Conservation (phyloP, 2,329 filamentous ascomycete genomes). For the Fusarium sp. region DNA sequence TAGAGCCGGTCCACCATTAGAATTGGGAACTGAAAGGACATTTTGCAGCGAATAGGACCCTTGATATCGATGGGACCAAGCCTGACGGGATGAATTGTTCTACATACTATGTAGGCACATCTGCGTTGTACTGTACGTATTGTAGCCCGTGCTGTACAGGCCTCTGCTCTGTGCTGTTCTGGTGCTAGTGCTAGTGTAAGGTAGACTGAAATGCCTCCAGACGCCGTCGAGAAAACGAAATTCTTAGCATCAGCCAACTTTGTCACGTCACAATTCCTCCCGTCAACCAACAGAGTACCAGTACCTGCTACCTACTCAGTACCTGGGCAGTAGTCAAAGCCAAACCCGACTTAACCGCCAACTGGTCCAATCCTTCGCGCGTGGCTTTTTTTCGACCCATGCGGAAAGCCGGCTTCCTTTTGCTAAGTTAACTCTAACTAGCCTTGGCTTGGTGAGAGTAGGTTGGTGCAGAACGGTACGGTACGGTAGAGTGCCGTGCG, state of each 20-base stretch:
- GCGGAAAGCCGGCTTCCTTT: constrained; percentile 38
- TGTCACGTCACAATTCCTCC: constrained; percentile 46
- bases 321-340: constrained; percentile 13
- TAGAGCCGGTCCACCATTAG: constrained; percentile 22
- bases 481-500: constrained; percentile 21
- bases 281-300: constrained; percentile 11
- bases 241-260: constrained; percentile 38
- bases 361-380: constrained; percentile 31
- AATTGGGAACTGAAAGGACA: constrained; percentile 1
- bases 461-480: constrained; percentile 3
- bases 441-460: constrained; percentile 30
- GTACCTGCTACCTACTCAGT: constrained; percentile 1
- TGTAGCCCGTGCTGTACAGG: neutral
- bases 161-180: neutral
- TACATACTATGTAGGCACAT: constrained; percentile 32
- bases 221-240: constrained; percentile 34
- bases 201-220: constrained; percentile 37
- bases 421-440: constrained; percentile 34
- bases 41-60: constrained; percentile 21
- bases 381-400: constrained; percentile 43
- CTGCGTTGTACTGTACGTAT: neutral
- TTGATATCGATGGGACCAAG: constrained; percentile 21
- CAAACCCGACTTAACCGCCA: constrained; percentile 26
- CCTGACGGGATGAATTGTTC: constrained; percentile 22
- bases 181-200: neutral